These are phyloP conservation scores for Remersonia thermophila DNA, from an alignment of 2,329 filamentous ascomycete genomes.

Conservation along the genomic window DNA sequence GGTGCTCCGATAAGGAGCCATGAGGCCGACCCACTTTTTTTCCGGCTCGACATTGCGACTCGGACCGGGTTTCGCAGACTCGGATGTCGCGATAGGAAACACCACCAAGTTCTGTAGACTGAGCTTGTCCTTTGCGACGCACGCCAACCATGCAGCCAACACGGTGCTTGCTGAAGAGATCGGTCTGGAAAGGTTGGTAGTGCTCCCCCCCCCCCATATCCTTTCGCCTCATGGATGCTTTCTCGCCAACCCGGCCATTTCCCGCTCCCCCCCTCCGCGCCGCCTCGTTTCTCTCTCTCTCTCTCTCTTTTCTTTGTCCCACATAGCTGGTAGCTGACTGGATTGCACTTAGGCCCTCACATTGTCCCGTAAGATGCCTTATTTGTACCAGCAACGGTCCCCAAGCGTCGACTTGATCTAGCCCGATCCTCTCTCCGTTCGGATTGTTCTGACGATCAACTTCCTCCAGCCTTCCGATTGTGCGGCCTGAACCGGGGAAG, in stretches of 20 bases:
- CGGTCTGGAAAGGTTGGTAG: slow-evolving; percentile 71
- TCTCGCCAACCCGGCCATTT: neutral
- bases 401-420: neutral
- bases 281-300: too few relatives aligned
- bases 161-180: slow-evolving; percentile 56
- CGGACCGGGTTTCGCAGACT: too few relatives aligned
- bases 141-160: slow-evolving; percentile 51
- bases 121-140: too few relatives aligned
- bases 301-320: neutral
- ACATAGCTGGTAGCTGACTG: neutral
- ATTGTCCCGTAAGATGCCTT: slow-evolving; percentile 38
- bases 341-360: slow-evolving; percentile 30
- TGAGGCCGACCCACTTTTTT: too few relatives aligned
- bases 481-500: slow-evolving; percentile 46
- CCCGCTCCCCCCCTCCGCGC: too few relatives aligned
- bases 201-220: neutral
- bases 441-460: neutral
- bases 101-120: too few relatives aligned
- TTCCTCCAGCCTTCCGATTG: slow-evolving; percentile 37
- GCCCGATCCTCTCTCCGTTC: too few relatives aligned
- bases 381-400: neutral
- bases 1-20: too few relatives aligned
- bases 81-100: too few relatives aligned
- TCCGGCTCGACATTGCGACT: too few relatives aligned
- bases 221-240: neutral